phyloP scores from a whole-genome alignment of 2,329 filamentous ascomycete species.

The Talaromyces sp. region DNA sequence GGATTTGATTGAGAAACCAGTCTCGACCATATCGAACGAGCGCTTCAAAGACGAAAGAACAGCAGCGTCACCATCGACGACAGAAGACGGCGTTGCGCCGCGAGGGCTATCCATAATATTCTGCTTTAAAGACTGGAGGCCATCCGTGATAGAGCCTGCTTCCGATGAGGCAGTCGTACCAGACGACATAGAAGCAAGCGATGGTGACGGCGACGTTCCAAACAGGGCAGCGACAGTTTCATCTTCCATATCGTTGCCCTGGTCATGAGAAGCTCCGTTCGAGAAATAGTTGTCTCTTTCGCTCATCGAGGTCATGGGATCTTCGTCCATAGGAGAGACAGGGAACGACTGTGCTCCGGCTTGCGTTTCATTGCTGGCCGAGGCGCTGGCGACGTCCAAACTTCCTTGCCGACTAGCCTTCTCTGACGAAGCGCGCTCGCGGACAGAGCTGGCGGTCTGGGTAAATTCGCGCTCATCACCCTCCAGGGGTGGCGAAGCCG shows the following conservation, averaged over 20 bases:
- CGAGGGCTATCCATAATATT: slow-evolving; percentile 3
- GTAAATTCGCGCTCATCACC: slow-evolving; percentile 96
- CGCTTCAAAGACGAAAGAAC: slow-evolving; percentile 30
- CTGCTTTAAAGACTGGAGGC: slow-evolving; percentile 4
- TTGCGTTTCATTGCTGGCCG: slow-evolving; percentile 14
- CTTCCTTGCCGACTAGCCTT: slow-evolving; percentile 26
- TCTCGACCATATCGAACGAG: slow-evolving; percentile 35
- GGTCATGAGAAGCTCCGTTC: slow-evolving; percentile 19
- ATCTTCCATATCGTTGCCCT: slow-evolving; percentile 26
- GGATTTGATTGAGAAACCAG: slow-evolving; percentile 20
- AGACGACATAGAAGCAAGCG: slow-evolving; percentile 37
- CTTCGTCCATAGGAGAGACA: slow-evolving; percentile 26
- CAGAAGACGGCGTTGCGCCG: slow-evolving; percentile 1
- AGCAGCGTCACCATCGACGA: slow-evolving; percentile 10
- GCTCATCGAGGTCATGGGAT: slow-evolving; percentile 23
- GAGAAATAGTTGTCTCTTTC: slow-evolving; percentile 31
- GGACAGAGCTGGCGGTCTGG: slow-evolving; percentile 82
- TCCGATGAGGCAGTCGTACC: slow-evolving; percentile 33
- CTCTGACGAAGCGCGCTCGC: slow-evolving; percentile 45
- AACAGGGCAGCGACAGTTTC: slow-evolving; percentile 31
- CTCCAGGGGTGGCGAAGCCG: slow-evolving; percentile 82
- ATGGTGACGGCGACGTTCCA: slow-evolving; percentile 38
- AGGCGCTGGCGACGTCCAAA: slow-evolving; percentile 26
- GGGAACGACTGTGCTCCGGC: slow-evolving; percentile 23
- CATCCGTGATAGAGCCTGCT: slow-evolving; percentile 22